These are phyloP conservation scores for Fagopyrum esculentum DNA, from an alignment of 148 eudicot genomes.

Conservation along the genomic window DNA sequence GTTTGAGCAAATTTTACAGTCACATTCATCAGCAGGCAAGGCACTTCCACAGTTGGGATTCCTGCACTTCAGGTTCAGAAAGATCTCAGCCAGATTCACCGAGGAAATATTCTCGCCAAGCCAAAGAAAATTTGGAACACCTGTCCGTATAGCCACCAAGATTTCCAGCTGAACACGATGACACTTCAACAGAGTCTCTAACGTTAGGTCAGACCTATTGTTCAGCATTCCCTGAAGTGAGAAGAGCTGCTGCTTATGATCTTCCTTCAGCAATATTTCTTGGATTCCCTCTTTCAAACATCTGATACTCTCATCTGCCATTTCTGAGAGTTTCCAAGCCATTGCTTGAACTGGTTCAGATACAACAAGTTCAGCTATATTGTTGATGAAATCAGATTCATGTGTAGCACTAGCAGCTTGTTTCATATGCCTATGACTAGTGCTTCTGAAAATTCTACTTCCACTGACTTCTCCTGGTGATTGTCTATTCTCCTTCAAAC, in stretches of 20 bases:
- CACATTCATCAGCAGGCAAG: constrained; percentile 93
- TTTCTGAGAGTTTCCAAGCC: constrained; percentile 57
- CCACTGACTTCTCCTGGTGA: constrained; percentile 39
- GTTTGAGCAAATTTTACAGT: constrained; percentile 74
- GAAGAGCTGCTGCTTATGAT: constrained; percentile 46
- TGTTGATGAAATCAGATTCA: constrained; percentile 62
- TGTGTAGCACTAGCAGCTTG: constrained; percentile 19
- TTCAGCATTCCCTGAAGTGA: constrained; percentile 57
- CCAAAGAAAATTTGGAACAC: constrained; percentile 51
- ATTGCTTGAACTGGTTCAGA: constrained; percentile 65
- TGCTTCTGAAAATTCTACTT: constrained; percentile 37
- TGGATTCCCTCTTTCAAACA: constrained; percentile 52
- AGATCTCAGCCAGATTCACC: constrained; percentile 76
- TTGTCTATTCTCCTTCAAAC: constrained; percentile 43
- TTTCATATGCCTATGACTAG: constrained; percentile 39
- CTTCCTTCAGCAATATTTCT: constrained; percentile 51
- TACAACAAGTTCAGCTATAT: constrained; percentile 52
- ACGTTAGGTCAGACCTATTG: constrained; percentile 59
- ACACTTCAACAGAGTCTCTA: constrained; percentile 57
- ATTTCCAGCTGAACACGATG: constrained; percentile 71
- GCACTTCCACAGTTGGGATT: constrained; percentile 62
- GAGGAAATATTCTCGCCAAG: constrained; percentile 38
- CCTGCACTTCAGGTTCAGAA: constrained; percentile 67
- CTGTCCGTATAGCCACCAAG: constrained; percentile 63
- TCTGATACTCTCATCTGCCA: constrained; percentile 44